Evolutionary conservation across 2,329 filamentous ascomycete species (phyloP).

Genomic region (Fusarium multiceps): DNA sequence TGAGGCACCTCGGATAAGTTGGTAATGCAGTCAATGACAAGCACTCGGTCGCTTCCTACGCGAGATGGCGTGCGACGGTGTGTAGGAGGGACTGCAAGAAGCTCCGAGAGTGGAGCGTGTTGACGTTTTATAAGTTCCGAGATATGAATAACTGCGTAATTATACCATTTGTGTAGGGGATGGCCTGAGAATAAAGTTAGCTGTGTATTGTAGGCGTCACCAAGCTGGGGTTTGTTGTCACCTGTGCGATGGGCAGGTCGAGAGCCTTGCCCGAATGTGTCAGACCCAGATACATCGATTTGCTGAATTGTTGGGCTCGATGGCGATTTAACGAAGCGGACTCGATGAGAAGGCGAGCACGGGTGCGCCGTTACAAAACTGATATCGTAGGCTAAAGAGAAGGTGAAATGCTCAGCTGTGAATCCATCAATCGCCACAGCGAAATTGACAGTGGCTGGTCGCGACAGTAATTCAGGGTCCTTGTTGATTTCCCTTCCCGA

Average conservation of each 20-base stretch:
- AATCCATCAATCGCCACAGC: slow-evolving; percentile 54
- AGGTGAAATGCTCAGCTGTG: slow-evolving; percentile 55
- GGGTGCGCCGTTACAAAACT: slow-evolving; percentile 75
- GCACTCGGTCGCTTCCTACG: slow-evolving; percentile 54
- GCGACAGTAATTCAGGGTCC: slow-evolving; percentile 50
- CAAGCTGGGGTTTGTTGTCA: slow-evolving; percentile 44
- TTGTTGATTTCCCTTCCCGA: slow-evolving; percentile 26
- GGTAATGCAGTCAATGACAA: slow-evolving; percentile 73
- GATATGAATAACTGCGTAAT: slow-evolving; percentile 69
- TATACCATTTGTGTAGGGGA: slow-evolving; percentile 71
- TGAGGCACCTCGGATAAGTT: slow-evolving; percentile 60
- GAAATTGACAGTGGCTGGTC: slow-evolving; percentile 53
- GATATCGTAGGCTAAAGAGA: slow-evolving; percentile 66
- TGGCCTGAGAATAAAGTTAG: slow-evolving; percentile 59
- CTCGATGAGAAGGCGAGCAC: slow-evolving; percentile 67
- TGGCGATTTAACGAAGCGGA: slow-evolving; percentile 68
- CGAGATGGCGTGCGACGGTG: slow-evolving; percentile 44
- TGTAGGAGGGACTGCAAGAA: slow-evolving; percentile 54
- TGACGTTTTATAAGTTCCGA: slow-evolving; percentile 64
- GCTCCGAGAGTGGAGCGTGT: slow-evolving; percentile 58
- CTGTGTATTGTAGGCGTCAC: not conserved
- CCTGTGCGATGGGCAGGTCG: slow-evolving; percentile 61
- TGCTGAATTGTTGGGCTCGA: slow-evolving; percentile 70
- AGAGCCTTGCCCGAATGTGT: slow-evolving; percentile 57
- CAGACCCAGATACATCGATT: slow-evolving; percentile 62